Base-by-base conservation (phyloP, 2,329 filamentous ascomycete species). In the Colletotrichum tofieldiae region DNA sequence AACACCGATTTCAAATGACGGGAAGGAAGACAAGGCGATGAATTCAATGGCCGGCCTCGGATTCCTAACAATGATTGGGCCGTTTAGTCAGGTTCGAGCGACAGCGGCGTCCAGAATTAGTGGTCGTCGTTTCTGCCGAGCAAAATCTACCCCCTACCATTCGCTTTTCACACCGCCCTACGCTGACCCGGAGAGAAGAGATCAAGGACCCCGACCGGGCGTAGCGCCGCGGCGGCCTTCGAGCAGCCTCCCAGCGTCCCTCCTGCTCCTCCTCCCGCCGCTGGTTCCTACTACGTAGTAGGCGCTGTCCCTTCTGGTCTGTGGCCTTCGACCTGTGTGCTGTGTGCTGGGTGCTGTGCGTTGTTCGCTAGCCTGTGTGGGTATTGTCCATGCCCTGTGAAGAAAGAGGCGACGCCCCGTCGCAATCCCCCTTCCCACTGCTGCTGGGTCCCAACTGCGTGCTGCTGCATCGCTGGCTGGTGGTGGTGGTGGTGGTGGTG, bases 391-490 rank as follows among this genome's bases (percentile, higher is more conserved):
- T 39, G n/a, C 35, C 35, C 54, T 56, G 54, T 56, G 12, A 56
- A 3, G 29, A n/a, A 55, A 18, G 29, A 35, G 29, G 29, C 35
- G 18, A 32, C 9, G 51, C 51, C 51, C 51, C 29, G 58, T 43
- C 41, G 11, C 37, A 20, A 29, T 32, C 29, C 8, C 29, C 32
- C 29, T 9, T 49, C 26, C 41, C 45, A 20, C n/a, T 39, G 55
- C 20, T 61, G 26, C 52, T 29, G 12, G 35, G 20, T 11, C 29
- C 60, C 45, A 52, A 26, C 11, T 63, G 45, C n/a, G 45, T 52
- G 59, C 29, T 62, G 35, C 47, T 62, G 47, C 62, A 45, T 23
- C 20, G 45, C 45, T 45, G 51, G 23, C 47, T 49, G 39, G 32
- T 32, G 23, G 8, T 56, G 49, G 23, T 49, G 39, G 32, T 32